A percentile compares a stretch with the other conserved stretches of the same genome.
Evolutionary conservation across 139 green algal species (phyloP).

Genomic region (Picochlorum sp.): DNA sequence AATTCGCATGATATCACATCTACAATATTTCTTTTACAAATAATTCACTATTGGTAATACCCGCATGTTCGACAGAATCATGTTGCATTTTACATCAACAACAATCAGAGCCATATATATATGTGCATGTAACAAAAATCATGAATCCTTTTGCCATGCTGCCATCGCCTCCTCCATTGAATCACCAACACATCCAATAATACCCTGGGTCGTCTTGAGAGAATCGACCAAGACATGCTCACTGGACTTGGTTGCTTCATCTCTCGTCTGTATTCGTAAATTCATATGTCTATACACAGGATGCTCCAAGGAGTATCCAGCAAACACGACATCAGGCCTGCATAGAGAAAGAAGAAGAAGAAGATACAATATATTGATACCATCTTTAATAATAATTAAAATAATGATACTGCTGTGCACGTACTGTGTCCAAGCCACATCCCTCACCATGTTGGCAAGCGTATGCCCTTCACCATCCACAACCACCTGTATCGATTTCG

Average conservation of each 20-base stretch:
- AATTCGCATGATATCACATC: no score
- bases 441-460: conserved; percentile 16
- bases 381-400: neutral
- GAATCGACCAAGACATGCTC: conserved; percentile 28
- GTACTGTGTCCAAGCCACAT: conserved; percentile 23
- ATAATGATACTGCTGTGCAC: conserved; percentile 1
- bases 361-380: neutral
- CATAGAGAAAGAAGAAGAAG: neutral
- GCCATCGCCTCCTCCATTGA: conserved; percentile 11
- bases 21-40: no score
- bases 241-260: conserved; percentile 6
- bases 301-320: conserved; percentile 29
- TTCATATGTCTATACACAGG: conserved; percentile 33
- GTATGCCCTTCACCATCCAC: conserved; percentile 34
- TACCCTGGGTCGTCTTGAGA: conserved; percentile 18
- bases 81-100: no score
- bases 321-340: conserved; percentile 17
- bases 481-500: conserved; percentile 9
- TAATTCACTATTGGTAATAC: no score
- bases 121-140: no score
- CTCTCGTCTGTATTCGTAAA: conserved; percentile 21
- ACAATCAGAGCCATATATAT: no score
- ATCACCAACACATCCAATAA: conserved; percentile 17
- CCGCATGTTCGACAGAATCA: no score
- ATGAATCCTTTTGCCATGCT: neutral